Percentiles rank a stretch among this genome's conserved stretches.
Conservation (phyloP, 2,329 filamentous ascomycete genomes). For the Purpureocillium lavendulum region DNA sequence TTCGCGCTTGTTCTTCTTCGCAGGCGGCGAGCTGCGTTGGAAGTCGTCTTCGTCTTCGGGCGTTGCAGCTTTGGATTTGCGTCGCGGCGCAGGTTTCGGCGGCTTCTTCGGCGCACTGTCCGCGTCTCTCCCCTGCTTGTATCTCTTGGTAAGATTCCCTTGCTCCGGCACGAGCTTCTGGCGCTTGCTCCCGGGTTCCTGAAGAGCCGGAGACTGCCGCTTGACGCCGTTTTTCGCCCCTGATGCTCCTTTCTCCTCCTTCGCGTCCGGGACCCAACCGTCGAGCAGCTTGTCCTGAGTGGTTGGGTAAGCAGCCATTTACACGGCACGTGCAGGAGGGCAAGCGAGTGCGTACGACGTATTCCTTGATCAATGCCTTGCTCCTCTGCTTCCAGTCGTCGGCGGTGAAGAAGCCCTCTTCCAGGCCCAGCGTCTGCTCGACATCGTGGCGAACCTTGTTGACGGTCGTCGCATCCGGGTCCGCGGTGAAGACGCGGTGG, state of each 20-base stretch:
- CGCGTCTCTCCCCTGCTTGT: conserved; percentile 7
- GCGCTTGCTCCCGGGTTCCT: conserved; percentile 28
- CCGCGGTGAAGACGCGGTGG: conserved; percentile 32
- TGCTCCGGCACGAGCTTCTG: conserved; percentile 25
- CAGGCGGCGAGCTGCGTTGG: neutral
- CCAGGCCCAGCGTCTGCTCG: conserved; percentile 39
- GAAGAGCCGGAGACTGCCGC: conserved; percentile 22
- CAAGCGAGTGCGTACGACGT: conserved; percentile 38
- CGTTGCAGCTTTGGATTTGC: conserved; percentile 7
- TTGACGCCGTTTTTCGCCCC: conserved; percentile 21
- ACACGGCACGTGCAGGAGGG: neutral
- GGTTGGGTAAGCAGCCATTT: neutral
- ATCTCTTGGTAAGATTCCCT: conserved; percentile 22
- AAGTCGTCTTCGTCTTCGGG: conserved; percentile 5
- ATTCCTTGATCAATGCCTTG: conserved; percentile 46
- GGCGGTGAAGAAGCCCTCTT: conserved; percentile 40
- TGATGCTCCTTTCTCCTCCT: conserved; percentile 15
- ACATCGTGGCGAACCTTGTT: conserved; percentile 46
- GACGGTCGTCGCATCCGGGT: conserved; percentile 42
- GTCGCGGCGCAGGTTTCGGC: conserved; percentile 6
- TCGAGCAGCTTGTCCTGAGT: conserved; percentile 26
- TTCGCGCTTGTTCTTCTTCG: neutral
- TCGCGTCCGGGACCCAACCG: conserved; percentile 22
- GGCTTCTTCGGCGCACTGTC: conserved; percentile 5
- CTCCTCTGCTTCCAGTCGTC: conserved; percentile 49